phyloP scores from a whole-genome alignment of 2,329 filamentous ascomycete genomes.

The Fusarium robinianum region DNA sequence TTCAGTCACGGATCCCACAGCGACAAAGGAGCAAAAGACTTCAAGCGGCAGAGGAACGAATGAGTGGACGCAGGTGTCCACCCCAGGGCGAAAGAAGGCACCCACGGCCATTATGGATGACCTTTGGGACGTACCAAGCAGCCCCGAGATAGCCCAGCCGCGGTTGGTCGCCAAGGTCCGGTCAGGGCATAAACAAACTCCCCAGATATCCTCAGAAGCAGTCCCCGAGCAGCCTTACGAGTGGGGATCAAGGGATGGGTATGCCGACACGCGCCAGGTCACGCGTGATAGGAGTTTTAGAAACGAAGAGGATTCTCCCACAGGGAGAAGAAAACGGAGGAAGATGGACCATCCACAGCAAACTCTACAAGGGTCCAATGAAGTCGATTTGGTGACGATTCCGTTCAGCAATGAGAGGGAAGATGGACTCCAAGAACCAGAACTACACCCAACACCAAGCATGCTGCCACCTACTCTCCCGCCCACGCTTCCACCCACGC shows the following conservation, averaged over 20 bases:
- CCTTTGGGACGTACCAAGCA: constrained; percentile 53
- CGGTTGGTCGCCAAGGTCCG: constrained; percentile 22
- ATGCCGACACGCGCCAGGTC: not conserved
- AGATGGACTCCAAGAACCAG: constrained; percentile 7
- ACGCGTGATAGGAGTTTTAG: not conserved
- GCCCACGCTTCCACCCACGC: too few relatives aligned
- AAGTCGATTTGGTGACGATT: constrained; percentile 34
- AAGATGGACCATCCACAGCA: constrained; percentile 20
- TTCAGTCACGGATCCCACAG: constrained; percentile 38
- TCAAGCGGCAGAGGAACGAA: constrained; percentile 19
- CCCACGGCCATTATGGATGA: constrained; percentile 37
- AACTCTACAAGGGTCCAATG: constrained; percentile 27
- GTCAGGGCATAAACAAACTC: constrained; percentile 20
- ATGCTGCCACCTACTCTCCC: constrained; percentile 38
- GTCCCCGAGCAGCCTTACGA: not conserved
- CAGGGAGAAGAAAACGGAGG: constrained; percentile 30
- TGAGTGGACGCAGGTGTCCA: constrained; percentile 42
- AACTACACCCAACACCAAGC: constrained; percentile 24
- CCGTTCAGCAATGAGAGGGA: constrained; percentile 29
- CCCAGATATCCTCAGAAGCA: constrained; percentile 1
- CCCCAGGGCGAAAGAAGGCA: constrained; percentile 37
- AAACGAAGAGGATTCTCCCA: constrained; percentile 3
- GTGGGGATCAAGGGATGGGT: not conserved
- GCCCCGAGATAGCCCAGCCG: constrained; percentile 38
- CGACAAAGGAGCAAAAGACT: constrained; percentile 13